Evolutionary conservation across 805 yeast species (phyloP), one percentile per base, ranked within the genome.

Genomic region (Saccharomycopsis javanensis): DNA sequence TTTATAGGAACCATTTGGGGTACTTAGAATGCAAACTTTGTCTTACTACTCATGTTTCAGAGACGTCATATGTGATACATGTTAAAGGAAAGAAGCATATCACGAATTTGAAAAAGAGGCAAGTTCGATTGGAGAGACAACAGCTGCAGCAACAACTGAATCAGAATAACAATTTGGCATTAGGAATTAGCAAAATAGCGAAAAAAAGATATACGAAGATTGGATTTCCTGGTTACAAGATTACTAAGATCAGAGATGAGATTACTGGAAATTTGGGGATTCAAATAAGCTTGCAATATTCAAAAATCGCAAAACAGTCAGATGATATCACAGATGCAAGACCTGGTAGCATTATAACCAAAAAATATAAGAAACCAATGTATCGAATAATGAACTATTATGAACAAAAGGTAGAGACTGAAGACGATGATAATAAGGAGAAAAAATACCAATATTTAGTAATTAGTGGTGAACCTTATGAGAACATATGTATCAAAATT

Each of bases 391-490:
- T 91, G 87, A 81, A 88, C 42, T 80, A 84, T 31, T 83, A 79
- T 64, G 98, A 94, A 64, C 82, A 83, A 55, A 67, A 72, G 6
- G 71, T 75, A 4, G 80, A 78, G 64, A 80, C 80, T 54, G 72
- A 77, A 33, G 73, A 75, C 0, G 60, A 35, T 8, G 16, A 23
- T 6, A 4, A 6, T 5, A 28, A 38, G 10, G 37, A 30, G 8
- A 69, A 72, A 42, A 71, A 74, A 8, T 81, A 67, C 69, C 95
- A 86, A 69, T 91, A 83, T 67, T 64, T 94, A 61, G 82, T 91
- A 10, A 71, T 91, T 0, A 83, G 90, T n/a, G 94, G 85, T 2
- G 96, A 89, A 67, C 97, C 97, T 1, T 94, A 88, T 68, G 92
- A 89, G 60, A 88, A 84, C 58, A 74, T 89, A 8, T 86, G 85